Percentiles rank a stretch among this genome's conserved stretches.
Evolutionary conservation across 2,329 filamentous ascomycete genomes (phyloP).

Genomic region (Phoma sp.): DNA sequence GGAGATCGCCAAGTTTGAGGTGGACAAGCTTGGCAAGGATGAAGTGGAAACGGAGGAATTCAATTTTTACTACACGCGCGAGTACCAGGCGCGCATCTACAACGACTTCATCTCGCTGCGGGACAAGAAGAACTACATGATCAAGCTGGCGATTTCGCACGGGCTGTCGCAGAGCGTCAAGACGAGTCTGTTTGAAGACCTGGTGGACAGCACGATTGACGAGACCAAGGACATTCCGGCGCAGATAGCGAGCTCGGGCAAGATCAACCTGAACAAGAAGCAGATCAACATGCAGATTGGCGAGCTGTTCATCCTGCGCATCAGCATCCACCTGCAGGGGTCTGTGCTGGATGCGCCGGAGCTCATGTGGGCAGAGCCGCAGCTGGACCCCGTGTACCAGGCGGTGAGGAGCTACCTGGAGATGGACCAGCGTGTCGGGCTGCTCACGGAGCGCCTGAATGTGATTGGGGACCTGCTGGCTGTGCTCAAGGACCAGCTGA

Average conservation of each 20-base stretch:
- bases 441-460: constrained; percentile 87
- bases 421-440: constrained; percentile 92
- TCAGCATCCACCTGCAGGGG: constrained; percentile 97
- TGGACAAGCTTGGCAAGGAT: constrained; percentile 84
- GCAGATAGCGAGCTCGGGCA: constrained; percentile 90
- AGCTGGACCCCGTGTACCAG: constrained; percentile 94
- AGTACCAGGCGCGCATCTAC: constrained; percentile 98
- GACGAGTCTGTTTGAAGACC: constrained; percentile 94
- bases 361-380: constrained; percentile 97
- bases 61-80: constrained; percentile 98
- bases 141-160: constrained; percentile 94
- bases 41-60: constrained; percentile 96
- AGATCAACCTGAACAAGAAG: constrained; percentile 83
- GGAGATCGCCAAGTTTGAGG: constrained; percentile 92
- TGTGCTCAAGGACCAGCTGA: constrained; percentile 93
- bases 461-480: constrained; percentile 93
- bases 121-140: constrained; percentile 98
- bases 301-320: constrained; percentile 94
- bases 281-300: constrained; percentile 99
- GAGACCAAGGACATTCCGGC: constrained; percentile 91
- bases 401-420: constrained; percentile 94
- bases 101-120: constrained; percentile 97
- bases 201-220: constrained; percentile 92
- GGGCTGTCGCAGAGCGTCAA: constrained; percentile 96
- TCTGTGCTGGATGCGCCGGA: constrained; percentile 96